Conservation (phyloP, 2,329 filamentous ascomycete genomes). For the Aspergillus caelatus region DNA sequence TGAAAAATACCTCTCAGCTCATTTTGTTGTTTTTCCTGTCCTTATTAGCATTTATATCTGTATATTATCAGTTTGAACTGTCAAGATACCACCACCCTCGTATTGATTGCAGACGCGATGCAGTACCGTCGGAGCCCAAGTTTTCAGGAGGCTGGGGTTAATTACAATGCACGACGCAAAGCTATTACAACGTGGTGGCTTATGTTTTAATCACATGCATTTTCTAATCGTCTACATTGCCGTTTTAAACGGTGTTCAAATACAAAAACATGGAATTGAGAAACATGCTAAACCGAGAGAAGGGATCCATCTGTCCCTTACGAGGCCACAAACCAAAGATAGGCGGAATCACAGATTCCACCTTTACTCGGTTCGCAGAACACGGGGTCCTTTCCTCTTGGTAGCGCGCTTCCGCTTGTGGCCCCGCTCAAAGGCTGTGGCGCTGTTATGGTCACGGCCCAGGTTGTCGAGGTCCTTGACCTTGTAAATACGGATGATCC, state of each 20-base stretch:
- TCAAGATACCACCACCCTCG: conserved; percentile 13
- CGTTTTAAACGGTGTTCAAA: conserved; percentile 10
- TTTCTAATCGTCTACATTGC: conserved; percentile 16
- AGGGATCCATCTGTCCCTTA: conserved; percentile 6
- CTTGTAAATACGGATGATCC: conserved; percentile 99
- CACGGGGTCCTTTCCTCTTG: conserved; percentile 47
- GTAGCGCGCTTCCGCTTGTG: conserved; percentile 55
- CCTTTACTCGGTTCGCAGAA: conserved; percentile 47
- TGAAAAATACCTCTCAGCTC: not conserved
- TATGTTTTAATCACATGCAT: not conserved
- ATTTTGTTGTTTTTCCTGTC: not conserved
- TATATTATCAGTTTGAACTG: conserved; percentile 11
- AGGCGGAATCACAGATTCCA: conserved; percentile 6
- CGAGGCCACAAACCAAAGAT: conserved; percentile 12
- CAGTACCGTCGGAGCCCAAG: not conserved
- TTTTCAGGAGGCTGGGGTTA: not conserved
- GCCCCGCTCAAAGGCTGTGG: conserved; percentile 55
- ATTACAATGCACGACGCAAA: not conserved
- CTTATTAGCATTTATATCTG: conserved; percentile 6
- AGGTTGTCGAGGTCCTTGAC: conserved; percentile 98
- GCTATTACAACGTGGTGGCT: too few species aligned
- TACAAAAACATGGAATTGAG: conserved; percentile 21
- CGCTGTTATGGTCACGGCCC: conserved; percentile 78
- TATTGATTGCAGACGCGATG: not conserved
- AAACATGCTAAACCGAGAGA: conserved; percentile 13